phyloP scores from a whole-genome alignment of 2,329 filamentous ascomycete genomes.

The Talaromyces sp. region DNA sequence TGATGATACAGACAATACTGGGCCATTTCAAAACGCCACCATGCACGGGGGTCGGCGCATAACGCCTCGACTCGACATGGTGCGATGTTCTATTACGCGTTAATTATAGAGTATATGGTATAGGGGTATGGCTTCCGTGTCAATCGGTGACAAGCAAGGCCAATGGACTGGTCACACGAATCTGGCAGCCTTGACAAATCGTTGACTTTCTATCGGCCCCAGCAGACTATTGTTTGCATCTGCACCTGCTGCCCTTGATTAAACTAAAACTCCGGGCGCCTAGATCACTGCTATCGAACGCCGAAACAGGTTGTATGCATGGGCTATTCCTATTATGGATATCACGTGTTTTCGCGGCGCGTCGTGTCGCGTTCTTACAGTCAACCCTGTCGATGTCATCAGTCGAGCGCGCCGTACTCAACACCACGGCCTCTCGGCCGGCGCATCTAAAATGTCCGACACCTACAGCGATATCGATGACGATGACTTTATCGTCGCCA shows the following conservation, averaged over 20 bases:
- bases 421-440: neutral
- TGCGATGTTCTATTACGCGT: neutral
- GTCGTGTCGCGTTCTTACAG: neutral
- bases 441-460: slow-evolving; percentile 11
- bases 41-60: neutral
- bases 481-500: slow-evolving; percentile 20
- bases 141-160: neutral
- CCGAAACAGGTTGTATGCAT: neutral
- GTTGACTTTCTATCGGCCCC: neutral
- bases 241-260: no score
- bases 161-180: neutral
- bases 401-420: neutral
- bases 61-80: no score
- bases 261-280: neutral
- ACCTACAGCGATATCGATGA: slow-evolving; percentile 22
- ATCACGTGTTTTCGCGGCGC: slow-evolving; percentile 9
- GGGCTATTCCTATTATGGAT: neutral
- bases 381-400: neutral
- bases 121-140: neutral
- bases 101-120: no score
- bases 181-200: neutral
- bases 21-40: neutral
- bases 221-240: neutral
- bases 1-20: neutral
- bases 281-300: neutral